phyloP scores from a whole-genome alignment of 2,329 filamentous ascomycete genomes.

The Cladosporium sp. region DNA sequence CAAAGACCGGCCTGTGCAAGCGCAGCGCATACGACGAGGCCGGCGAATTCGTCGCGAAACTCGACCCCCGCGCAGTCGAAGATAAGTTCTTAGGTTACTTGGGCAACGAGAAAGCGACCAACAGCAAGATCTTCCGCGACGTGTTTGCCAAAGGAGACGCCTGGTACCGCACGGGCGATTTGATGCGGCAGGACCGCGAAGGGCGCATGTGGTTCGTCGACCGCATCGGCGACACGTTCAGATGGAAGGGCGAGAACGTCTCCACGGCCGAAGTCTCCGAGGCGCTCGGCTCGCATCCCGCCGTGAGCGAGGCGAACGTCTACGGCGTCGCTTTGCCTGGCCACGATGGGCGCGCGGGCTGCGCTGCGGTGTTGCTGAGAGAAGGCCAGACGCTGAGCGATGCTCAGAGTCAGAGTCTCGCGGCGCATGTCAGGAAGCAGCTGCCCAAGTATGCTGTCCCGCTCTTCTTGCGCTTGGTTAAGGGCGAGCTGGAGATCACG shows the following conservation, averaged over 20 bases:
- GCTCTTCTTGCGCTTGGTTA: constrained; percentile 68
- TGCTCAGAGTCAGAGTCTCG: constrained; percentile 48
- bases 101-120: constrained; percentile 65
- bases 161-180: constrained; percentile 82
- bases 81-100: constrained; percentile 78
- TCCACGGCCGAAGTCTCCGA: constrained; percentile 65
- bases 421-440: constrained; percentile 51
- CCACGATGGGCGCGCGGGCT: constrained; percentile 81
- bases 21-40: constrained; percentile 56
- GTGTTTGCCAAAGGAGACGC: constrained; percentile 73
- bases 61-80: constrained; percentile 61
- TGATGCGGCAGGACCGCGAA: constrained; percentile 66
- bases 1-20: constrained; percentile 65
- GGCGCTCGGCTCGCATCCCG: constrained; percentile 62
- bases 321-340: constrained; percentile 76
- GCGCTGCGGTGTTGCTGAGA: constrained; percentile 62
- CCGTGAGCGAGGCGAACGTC: constrained; percentile 74
- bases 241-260: constrained; percentile 62
- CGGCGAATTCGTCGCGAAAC: constrained; percentile 70
- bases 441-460: constrained; percentile 74
- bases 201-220: constrained; percentile 78
- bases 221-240: constrained; percentile 72
- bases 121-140: constrained; percentile 68
- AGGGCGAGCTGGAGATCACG: constrained; percentile 60
- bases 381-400: constrained; percentile 36